Evolutionary conservation across 768 basidiomycete genomes (phyloP).

Genomic region (Tricholoma flavovirens): DNA sequence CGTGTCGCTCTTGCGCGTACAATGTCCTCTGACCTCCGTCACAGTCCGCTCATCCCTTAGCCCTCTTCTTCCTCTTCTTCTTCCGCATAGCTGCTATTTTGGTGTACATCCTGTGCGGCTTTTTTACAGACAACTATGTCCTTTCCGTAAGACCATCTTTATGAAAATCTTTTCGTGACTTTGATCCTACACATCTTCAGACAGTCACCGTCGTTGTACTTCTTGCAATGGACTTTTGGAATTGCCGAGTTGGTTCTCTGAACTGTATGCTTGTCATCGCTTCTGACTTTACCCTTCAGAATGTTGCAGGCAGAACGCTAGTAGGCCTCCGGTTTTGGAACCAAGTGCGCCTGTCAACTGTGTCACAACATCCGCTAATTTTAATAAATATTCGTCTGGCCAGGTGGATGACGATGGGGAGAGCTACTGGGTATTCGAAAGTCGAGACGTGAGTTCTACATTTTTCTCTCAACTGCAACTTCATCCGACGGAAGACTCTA

Average conservation of each 20-base stretch:
- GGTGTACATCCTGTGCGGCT: constrained; percentile 91
- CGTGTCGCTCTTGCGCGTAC: not conserved
- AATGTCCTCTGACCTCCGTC: constrained; percentile 9
- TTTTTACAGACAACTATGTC: constrained; percentile 87
- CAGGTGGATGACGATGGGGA: constrained; percentile 96
- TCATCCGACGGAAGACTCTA: constrained; percentile 23
- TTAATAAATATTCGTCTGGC: not conserved
- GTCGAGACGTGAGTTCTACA: constrained; percentile 70
- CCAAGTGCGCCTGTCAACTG: constrained; percentile 44
- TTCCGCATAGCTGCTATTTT: constrained; percentile 86
- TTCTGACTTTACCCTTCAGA: constrained; percentile 37
- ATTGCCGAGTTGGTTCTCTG: constrained; percentile 64
- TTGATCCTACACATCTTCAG: constrained; percentile 16
- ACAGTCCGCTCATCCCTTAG: constrained; percentile 75
- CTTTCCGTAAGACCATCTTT: constrained; percentile 61
- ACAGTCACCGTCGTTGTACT: constrained; percentile 91
- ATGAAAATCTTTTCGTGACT: not conserved
- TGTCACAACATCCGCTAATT: not conserved
- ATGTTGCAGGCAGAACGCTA: constrained; percentile 88
- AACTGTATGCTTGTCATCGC: not conserved
- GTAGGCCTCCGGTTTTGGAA: constrained; percentile 98
- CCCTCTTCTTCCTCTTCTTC: constrained; percentile 83
- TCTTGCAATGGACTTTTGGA: constrained; percentile 98
- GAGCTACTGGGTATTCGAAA: constrained; percentile 97
- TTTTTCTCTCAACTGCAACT: not conserved